These are phyloP conservation scores for Phialemoniopsis sp. DNA, from an alignment of 2,329 filamentous ascomycete genomes.

Conservation along the genomic window DNA sequence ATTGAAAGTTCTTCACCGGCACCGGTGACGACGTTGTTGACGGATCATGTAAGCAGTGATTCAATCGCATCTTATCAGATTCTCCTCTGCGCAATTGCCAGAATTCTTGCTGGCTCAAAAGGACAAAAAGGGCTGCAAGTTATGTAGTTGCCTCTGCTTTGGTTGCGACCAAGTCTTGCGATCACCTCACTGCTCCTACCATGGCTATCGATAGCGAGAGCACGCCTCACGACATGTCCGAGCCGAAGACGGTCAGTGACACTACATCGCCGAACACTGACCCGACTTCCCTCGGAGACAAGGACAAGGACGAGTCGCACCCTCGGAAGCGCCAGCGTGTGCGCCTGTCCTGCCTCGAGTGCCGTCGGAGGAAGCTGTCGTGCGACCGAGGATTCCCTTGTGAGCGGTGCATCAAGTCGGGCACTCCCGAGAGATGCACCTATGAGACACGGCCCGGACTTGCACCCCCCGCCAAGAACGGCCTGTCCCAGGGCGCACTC, in stretches of 20 bases:
- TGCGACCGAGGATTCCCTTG: constrained; percentile 60
- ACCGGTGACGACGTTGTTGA: no score
- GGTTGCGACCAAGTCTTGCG: no score
- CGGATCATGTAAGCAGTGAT: no score
- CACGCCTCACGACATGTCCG: constrained; percentile 1
- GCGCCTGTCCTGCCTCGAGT: constrained; percentile 56
- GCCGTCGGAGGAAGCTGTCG: constrained; percentile 55
- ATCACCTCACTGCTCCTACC: no score
- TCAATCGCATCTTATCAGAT: no score
- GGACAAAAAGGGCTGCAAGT: no score
- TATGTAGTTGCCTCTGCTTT: no score
- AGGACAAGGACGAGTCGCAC: constrained; percentile 8
- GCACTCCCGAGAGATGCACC: constrained; percentile 54
- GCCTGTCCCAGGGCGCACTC: constrained; percentile 36
- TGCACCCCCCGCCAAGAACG: constrained; percentile 36
- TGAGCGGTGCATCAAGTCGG: constrained; percentile 58
- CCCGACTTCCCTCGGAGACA: constrained; percentile 1
- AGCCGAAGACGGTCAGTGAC: constrained; percentile 6
- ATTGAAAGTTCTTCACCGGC: no score
- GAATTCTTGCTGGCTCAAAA: no score
- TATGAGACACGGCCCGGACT: constrained; percentile 47
- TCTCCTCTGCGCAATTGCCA: no score
- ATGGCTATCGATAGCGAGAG: no score
- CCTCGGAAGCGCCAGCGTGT: constrained; percentile 56
- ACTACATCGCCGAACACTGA: constrained; percentile 7